A percentile compares a stretch with the other conserved stretches of the same genome.
Conservation (phyloP, 1,284 basidiomycete genomes). For the Fomitopsis palustris region DNA sequence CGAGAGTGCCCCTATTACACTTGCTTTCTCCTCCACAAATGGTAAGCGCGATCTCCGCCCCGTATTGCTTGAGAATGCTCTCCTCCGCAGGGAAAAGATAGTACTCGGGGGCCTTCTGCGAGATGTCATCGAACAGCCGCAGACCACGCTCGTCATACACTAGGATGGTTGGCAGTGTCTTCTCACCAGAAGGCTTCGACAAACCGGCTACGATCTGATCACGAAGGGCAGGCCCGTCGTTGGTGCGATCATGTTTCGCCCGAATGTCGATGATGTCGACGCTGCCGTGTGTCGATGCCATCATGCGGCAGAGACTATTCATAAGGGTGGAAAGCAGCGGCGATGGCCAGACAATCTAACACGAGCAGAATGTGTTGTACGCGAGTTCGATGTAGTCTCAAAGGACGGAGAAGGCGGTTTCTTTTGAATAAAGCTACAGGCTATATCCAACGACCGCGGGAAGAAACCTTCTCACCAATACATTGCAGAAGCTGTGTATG, state of each 20-base stretch:
- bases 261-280: conserved; percentile 55
- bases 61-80: conserved; percentile 58
- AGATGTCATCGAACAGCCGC: conserved; percentile 81
- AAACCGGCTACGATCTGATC: conserved; percentile 55
- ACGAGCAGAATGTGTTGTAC: no score
- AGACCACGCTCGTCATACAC: conserved; percentile 87
- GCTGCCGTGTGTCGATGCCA: conserved; percentile 8
- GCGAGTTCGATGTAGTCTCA: no score
- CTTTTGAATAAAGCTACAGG: no score
- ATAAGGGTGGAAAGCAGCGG: no score
- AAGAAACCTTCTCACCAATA: no score
- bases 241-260: conserved; percentile 18
- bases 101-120: conserved; percentile 80
- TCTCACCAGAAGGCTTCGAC: conserved; percentile 48
- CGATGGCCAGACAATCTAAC: no score
- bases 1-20: conserved; percentile 57
- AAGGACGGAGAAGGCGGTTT: no score
- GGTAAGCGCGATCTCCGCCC: conserved; percentile 65
- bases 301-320: conserved; percentile 1
- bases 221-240: conserved; percentile 36
- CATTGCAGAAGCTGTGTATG: no score
- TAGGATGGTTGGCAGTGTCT: conserved; percentile 79
- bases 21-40: no score
- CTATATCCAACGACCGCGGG: no score
- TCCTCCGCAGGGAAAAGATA: conserved; percentile 85